phyloP scores from a whole-genome alignment of 2,329 filamentous ascomycete genomes.

The Calonectria multiphialidica region DNA sequence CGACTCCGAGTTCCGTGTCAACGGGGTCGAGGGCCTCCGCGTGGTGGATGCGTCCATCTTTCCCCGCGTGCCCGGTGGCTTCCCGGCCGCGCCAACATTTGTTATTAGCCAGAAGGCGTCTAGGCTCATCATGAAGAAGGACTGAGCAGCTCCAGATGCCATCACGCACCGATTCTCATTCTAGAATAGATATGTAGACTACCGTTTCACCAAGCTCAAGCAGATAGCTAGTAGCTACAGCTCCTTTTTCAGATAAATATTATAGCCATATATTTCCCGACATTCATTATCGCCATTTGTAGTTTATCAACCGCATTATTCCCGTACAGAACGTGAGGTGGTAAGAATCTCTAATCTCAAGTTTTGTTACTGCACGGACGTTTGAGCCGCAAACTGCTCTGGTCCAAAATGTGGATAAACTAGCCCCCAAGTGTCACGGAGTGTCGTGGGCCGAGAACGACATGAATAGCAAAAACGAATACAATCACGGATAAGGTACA shows the following conservation, averaged over 20 bases:
- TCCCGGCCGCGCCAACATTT: slow-evolving; percentile 31
- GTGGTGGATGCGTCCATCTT: slow-evolving; percentile 73
- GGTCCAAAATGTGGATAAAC: neutral
- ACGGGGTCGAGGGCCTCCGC: slow-evolving; percentile 64
- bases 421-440: neutral
- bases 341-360: neutral
- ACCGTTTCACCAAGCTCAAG: neutral
- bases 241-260: neutral
- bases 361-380: neutral
- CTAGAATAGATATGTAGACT: neutral
- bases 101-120: slow-evolving; percentile 33
- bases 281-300: neutral
- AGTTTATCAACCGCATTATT: neutral
- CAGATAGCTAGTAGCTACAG: neutral
- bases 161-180: neutral
- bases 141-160: neutral
- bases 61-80: slow-evolving; percentile 46
- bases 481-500: neutral
- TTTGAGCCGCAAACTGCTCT: neutral
- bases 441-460: neutral
- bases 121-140: neutral
- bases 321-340: neutral
- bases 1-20: slow-evolving; percentile 66
- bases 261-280: too few species aligned
- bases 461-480: neutral